Conservation (phyloP, 208 protist species). For the Wallacemonas collosoma region DNA sequence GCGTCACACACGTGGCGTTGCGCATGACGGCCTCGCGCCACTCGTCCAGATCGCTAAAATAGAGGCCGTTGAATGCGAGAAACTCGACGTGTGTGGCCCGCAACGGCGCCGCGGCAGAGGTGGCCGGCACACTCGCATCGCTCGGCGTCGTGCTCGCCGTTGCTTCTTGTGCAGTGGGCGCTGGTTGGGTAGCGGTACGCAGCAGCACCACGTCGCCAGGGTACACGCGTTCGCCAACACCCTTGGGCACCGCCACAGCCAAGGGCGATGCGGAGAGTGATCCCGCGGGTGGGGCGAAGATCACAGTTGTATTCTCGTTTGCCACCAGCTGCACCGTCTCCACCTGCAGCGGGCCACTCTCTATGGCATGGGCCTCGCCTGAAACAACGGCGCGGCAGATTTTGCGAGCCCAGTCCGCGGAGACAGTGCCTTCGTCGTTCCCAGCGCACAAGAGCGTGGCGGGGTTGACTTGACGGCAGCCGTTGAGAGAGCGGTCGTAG, state of each 20-base stretch:
- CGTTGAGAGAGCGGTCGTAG: constrained; percentile 8
- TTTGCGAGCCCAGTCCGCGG: constrained; percentile 15
- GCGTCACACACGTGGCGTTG: constrained; percentile 42
- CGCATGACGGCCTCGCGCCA: constrained; percentile 65
- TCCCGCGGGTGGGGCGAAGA: constrained; percentile 37
- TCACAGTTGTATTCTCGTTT: constrained; percentile 58
- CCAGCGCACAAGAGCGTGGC: constrained; percentile 5
- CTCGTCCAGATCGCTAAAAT: constrained; percentile 58
- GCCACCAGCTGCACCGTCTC: constrained; percentile 70
- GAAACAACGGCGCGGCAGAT: constrained; percentile 26
- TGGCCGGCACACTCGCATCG: neutral
- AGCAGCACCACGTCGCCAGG: constrained; percentile 62
- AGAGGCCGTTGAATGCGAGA: constrained; percentile 48
- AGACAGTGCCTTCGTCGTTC: constrained; percentile 10
- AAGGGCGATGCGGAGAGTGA: neutral
- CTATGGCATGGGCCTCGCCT: constrained; percentile 15
- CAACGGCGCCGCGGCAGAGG: constrained; percentile 6
- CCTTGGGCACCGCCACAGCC: constrained; percentile 19
- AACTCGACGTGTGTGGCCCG: constrained; percentile 48
- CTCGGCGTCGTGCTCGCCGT: neutral
- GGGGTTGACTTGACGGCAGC: constrained; percentile 7
- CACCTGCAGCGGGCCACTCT: constrained; percentile 34
- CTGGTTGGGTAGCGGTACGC: constrained; percentile 19
- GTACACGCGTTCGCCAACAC: constrained; percentile 32
- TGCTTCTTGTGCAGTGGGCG: neutral